Conservation (phyloP, 139 green algal genomes). For the Chlorella sorokiniana region DNA sequence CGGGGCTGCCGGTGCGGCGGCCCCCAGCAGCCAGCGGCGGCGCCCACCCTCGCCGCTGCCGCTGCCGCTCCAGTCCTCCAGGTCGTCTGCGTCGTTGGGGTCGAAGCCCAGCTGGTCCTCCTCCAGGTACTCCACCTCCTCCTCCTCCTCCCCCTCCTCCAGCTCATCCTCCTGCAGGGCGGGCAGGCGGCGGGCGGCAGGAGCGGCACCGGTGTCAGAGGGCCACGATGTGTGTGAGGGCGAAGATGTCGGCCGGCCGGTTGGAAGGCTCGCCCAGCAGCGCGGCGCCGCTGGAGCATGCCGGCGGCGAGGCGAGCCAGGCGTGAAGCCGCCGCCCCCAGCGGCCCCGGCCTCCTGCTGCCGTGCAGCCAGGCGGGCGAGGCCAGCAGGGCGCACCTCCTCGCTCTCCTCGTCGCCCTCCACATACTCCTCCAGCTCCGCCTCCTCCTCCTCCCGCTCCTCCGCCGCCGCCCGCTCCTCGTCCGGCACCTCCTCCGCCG, state of each 20-base stretch:
- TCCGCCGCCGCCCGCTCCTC: conserved; percentile 64
- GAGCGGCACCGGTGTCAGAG: background rate
- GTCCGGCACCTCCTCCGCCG: conserved; percentile 68
- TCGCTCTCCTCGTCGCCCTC: conserved; percentile 33
- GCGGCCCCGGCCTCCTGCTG: no score
- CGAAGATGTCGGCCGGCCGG: no score
- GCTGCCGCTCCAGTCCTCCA: conserved; percentile 35
- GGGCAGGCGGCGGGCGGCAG: background rate
- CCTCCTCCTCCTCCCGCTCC: conserved; percentile 50
- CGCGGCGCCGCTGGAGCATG: no score
- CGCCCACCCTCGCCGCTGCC: background rate
- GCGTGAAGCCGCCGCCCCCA: no score
- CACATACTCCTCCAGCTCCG: conserved; percentile 51
- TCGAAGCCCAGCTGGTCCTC: conserved; percentile 42
- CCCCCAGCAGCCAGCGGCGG: background rate
- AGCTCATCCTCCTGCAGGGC: conserved; percentile 13
- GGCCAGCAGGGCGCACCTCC: no score
- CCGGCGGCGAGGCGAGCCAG: no score
- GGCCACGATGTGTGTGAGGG: no score
- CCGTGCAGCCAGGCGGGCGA: no score
- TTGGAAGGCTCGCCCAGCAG: no score
- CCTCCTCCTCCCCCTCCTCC: conserved; percentile 61
- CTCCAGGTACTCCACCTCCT: conserved; percentile 75
- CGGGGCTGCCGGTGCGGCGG: background rate
- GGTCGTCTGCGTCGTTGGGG: conserved; percentile 42